Evolutionary conservation across 306 rosid genomes (phyloP).

Genomic region (Vigna mungo): DNA sequence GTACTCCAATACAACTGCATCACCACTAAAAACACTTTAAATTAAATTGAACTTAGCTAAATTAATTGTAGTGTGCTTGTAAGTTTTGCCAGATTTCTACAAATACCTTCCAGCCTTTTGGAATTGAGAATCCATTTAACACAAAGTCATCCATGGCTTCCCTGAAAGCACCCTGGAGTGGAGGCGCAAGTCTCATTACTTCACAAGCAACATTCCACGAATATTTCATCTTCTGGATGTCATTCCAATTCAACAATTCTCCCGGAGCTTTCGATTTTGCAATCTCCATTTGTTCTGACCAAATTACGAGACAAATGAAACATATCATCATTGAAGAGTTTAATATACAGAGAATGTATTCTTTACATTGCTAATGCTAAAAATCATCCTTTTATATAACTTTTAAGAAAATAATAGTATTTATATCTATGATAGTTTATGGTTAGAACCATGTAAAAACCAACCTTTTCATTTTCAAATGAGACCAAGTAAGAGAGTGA

Average conservation of each 20-base stretch:
- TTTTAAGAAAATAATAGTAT: no score
- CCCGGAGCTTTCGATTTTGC: constrained; percentile 59
- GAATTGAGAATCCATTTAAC: constrained; percentile 74
- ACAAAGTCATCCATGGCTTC: constrained; percentile 67
- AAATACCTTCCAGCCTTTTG: constrained; percentile 82
- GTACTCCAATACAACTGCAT: constrained; percentile 70
- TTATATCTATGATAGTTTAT: no score
- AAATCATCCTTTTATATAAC: no score
- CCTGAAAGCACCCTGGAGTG: constrained; percentile 76
- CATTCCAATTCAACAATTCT: constrained; percentile 73
- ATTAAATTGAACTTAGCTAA: no score
- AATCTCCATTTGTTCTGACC: constrained; percentile 74
- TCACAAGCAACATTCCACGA: constrained; percentile 85
- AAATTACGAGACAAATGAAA: not conserved
- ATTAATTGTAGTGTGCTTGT: no score
- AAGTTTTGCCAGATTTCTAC: not conserved
- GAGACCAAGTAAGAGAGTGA: not conserved
- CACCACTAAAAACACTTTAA: not conserved
- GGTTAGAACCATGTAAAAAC: no score
- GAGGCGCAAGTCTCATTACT: constrained; percentile 72
- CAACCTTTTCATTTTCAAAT: no score
- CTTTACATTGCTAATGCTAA: no score
- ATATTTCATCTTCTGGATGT: constrained; percentile 73
- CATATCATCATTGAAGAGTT: not conserved
- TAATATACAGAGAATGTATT: no score